A percentile compares a stretch with the other conserved stretches of the same genome.
phyloP scores from a whole-genome alignment of 116 monocot genomes.

The Zostera marina region DNA sequence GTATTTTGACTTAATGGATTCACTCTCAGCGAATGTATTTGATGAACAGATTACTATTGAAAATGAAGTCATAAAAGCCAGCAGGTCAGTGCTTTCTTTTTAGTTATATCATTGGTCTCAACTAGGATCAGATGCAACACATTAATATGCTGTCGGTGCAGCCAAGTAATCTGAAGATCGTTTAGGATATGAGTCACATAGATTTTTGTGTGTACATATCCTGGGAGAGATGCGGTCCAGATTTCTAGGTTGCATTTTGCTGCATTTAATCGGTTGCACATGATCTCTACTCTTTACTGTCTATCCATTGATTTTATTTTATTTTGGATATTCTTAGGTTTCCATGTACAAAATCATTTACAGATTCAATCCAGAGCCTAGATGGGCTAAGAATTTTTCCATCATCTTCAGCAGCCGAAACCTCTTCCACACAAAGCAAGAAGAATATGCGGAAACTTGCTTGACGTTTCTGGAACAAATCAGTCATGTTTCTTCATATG shows the following conservation, averaged over 20 bases:
- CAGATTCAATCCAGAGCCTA: not conserved
- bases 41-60: slow-evolving; percentile 4
- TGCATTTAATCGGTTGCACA: not conserved
- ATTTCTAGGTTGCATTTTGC: not conserved
- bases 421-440: not conserved
- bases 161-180: not conserved
- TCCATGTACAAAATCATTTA: slow-evolving; percentile 9
- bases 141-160: not conserved
- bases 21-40: slow-evolving; percentile 3
- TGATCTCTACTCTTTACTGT: not conserved
- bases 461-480: slow-evolving; percentile 1
- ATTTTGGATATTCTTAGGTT: not conserved
- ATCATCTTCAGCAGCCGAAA: slow-evolving; percentile 3
- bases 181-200: too few relatives aligned
- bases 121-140: not conserved
- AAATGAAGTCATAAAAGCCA: slow-evolving; percentile 8
- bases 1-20: not conserved
- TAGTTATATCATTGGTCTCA: not conserved
- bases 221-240: too few relatives aligned
- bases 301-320: not conserved
- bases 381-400: slow-evolving; percentile 1
- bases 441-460: not conserved
- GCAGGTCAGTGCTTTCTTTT: slow-evolving; percentile 4
- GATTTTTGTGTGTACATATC: too few relatives aligned
- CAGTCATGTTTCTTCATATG: too few relatives aligned